phyloP scores from a whole-genome alignment of 2,329 filamentous ascomycete genomes.

The Colletotrichum orchidophilum region DNA sequence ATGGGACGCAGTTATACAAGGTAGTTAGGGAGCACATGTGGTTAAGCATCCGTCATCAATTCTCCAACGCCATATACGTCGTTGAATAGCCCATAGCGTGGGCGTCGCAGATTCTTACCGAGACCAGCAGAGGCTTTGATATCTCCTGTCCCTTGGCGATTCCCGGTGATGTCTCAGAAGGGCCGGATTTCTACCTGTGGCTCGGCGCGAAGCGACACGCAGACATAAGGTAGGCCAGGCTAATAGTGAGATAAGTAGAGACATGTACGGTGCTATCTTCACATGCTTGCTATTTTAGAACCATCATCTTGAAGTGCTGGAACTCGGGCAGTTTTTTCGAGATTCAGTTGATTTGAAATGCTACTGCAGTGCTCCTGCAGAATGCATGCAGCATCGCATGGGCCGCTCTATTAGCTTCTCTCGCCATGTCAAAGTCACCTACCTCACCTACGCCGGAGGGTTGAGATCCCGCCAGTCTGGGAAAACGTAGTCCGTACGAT shows the following conservation, averaged over 20 bases:
- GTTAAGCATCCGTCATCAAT: background rate
- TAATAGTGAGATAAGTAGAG: background rate
- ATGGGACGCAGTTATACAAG: background rate
- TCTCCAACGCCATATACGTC: no score
- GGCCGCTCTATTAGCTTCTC: background rate
- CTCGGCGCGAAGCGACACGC: background rate
- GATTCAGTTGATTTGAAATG: constrained; percentile 13
- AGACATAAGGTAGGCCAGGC: background rate
- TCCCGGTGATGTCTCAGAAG: background rate
- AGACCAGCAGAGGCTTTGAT: background rate
- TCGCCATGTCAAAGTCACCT: background rate
- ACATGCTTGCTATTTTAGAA: background rate
- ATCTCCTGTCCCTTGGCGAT: background rate
- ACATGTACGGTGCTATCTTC: background rate
- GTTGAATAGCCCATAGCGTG: background rate
- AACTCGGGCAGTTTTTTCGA: background rate
- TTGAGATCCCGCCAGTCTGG: constrained; percentile 57
- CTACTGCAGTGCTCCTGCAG: background rate
- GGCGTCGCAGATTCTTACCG: background rate
- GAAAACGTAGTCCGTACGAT: constrained; percentile 52
- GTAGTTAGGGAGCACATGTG: background rate
- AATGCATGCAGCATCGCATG: constrained; percentile 4
- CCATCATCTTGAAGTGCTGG: background rate
- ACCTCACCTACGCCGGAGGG: constrained; percentile 9
- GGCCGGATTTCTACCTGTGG: background rate